Base-by-base conservation (phyloP, 176 grass and related monocot genomes). In the bread wheat (Triticum aestivum) region DNA sequence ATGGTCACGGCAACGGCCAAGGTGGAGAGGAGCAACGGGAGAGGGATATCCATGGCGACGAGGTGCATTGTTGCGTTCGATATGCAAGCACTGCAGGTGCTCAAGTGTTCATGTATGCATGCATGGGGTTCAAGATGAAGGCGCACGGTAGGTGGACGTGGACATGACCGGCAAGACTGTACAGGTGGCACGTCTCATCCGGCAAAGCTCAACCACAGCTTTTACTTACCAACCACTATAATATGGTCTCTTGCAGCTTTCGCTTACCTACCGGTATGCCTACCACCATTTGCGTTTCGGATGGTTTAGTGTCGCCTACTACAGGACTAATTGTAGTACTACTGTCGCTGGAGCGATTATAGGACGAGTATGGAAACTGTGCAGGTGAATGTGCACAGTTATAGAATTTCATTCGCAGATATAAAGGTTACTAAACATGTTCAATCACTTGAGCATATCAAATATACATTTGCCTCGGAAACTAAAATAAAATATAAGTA, bases 251-350 rank as follows among this genome's bases (percentile, higher is more conserved):
- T 17, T 51, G 73, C 73, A 75, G 9, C 73, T 75, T 52, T 75
- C 73, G 47, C 2, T 5, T 8, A 52, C 73, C 73, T 52, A 73
- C 69, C 38, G 0, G 34, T 20, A 30, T 38, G 20, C 2, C 51
- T 54, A 18, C 15, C 15, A 18, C 15, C 51, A 54, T 54, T 18
- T 38, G 21, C 34, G 35, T 90, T 82, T 78, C 54, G n/a, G 15
- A 17, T 70, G 15, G 17, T 79, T 78, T 52, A 58, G 54, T 87
- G 83, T 73, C 77, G 63, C 79, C 82, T 59, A 58, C 76, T 6
- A 17, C 49, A 11, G 42, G 42, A 45, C 10, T 34, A 32, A 32
- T 32, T 5, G 35, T 3, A 44, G 41, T 21, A 73, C 75, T 63
- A 62, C 64, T 45, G 18, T 14, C 73, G 38, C 38, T 12, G 42